phyloP scores from a whole-genome alignment of 129 eudicot species.

The Flaveria robusta region DNA sequence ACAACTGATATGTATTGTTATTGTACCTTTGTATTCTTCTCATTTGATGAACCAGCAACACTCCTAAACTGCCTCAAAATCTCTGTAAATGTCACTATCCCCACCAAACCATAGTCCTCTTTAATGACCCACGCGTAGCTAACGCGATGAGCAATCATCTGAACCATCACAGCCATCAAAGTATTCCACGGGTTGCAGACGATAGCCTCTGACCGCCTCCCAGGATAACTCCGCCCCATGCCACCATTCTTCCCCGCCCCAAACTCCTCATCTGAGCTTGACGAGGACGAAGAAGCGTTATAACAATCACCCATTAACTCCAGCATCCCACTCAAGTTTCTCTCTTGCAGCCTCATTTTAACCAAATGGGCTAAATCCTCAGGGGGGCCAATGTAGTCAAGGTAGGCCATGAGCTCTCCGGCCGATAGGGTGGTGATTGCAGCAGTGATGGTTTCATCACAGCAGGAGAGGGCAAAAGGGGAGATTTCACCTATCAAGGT shows the following conservation, averaged over 20 bases:
- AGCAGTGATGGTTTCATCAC: slow-evolving; percentile 66
- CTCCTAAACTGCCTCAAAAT: slow-evolving; percentile 59
- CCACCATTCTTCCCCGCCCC: slow-evolving; percentile 44
- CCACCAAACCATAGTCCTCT: slow-evolving; percentile 66
- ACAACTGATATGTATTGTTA: slow-evolving; percentile 13
- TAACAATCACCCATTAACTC: slow-evolving; percentile 51
- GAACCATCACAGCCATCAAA: slow-evolving; percentile 83
- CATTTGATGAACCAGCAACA: slow-evolving; percentile 28
- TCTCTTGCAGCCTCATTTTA: slow-evolving; percentile 56
- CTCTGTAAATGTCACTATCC: slow-evolving; percentile 65
- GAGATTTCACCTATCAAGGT: slow-evolving; percentile 82
- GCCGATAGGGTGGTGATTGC: slow-evolving; percentile 70
- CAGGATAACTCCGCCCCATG: slow-evolving; percentile 43
- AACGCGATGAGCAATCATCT: slow-evolving; percentile 76
- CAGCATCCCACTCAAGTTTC: slow-evolving; percentile 53
- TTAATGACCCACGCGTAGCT: slow-evolving; percentile 77
- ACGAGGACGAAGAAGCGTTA: slow-evolving; percentile 41
- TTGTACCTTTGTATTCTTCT: slow-evolving; percentile 21
- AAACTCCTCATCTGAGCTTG: slow-evolving; percentile 77
- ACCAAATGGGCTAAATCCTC: slow-evolving; percentile 69
- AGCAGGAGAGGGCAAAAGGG: slow-evolving; percentile 61
- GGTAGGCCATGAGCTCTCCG: slow-evolving; percentile 77
- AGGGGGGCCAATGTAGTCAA: slow-evolving; percentile 67
- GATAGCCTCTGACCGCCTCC: slow-evolving; percentile 64
- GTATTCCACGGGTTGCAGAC: slow-evolving; percentile 75